These are phyloP conservation scores for Aaosphaeria arxii DNA, from an alignment of 2,329 filamentous ascomycete genomes.

Conservation along the genomic window DNA sequence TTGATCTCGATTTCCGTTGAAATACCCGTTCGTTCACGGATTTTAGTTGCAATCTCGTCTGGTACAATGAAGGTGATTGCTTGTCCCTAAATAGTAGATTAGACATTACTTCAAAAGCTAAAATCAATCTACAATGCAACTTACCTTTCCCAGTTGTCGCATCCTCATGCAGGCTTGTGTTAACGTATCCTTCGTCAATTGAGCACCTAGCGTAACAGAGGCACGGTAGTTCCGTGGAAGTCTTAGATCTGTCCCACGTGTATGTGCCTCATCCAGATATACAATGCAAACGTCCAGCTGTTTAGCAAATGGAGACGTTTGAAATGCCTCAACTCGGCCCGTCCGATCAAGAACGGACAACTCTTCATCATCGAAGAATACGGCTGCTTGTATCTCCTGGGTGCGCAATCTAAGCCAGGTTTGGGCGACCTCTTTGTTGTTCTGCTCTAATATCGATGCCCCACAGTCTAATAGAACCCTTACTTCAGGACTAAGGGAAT, in stretches of 20 bases:
- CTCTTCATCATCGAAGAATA: conserved; percentile 61
- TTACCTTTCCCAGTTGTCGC: conserved; percentile 58
- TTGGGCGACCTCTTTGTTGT: conserved; percentile 42
- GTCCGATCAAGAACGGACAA: conserved; percentile 52
- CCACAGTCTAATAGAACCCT: conserved; percentile 69
- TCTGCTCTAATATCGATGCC: conserved; percentile 64
- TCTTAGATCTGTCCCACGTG: conserved; percentile 65
- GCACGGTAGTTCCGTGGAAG: conserved; percentile 59
- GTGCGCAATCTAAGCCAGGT: conserved; percentile 51
- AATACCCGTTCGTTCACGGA: conserved; percentile 31
- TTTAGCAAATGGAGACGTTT: conserved; percentile 56
- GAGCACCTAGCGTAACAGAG: conserved; percentile 64
- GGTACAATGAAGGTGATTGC: conserved; percentile 61
- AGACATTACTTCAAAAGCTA: no score
- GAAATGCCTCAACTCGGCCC: conserved; percentile 49
- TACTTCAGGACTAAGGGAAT: conserved; percentile 36
- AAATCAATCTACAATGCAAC: no score
- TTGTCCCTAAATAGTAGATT: conserved; percentile 47
- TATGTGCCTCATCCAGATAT: conserved; percentile 69
- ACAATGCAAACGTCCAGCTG: conserved; percentile 61
- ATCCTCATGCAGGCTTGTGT: conserved; percentile 70
- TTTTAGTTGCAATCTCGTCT: conserved; percentile 57
- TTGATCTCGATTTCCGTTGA: conserved; percentile 30
- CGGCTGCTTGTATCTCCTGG: conserved; percentile 37
- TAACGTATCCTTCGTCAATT: conserved; percentile 65